These are phyloP conservation scores for Amorphotheca resinae DNA, from an alignment of 495 filamentous ascomycete species.

Conservation along the genomic window DNA sequence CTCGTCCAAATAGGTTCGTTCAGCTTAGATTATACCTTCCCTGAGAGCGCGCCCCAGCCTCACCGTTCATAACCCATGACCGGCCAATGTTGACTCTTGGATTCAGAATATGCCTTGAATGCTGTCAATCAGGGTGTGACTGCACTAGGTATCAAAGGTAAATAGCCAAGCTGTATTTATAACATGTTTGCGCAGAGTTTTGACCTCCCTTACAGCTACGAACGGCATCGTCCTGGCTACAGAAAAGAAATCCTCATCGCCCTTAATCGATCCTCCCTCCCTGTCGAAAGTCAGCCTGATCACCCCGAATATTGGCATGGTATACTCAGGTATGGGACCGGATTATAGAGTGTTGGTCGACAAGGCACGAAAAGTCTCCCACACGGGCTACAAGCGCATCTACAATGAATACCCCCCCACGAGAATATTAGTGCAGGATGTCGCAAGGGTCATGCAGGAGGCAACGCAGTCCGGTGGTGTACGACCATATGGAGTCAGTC, in stretches of 20 bases:
- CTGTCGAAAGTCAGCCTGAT: constrained; percentile 96
- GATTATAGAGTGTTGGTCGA: constrained; percentile 97
- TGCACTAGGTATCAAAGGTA: constrained; percentile 96
- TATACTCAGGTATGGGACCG: constrained; percentile 97
- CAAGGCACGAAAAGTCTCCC: constrained; percentile 95
- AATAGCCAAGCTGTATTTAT: constrained; percentile 6
- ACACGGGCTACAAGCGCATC: constrained; percentile 98
- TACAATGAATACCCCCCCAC: constrained; percentile 99
- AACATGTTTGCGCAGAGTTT: constrained; percentile 6
- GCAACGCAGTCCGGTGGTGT: constrained; percentile 97
- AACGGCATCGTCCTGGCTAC: constrained; percentile 98
- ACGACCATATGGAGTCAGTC: constrained; percentile 89
- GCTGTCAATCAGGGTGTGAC: constrained; percentile 99
- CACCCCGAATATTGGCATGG: constrained; percentile 99
- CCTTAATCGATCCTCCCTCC: constrained; percentile 84
- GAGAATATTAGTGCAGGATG: constrained; percentile 95
- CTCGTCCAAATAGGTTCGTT: constrained; percentile 69
- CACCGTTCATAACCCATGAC: not conserved
- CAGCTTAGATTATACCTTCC: not conserved
- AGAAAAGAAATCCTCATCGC: constrained; percentile 97
- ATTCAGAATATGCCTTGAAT: constrained; percentile 92
- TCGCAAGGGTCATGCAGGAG: constrained; percentile 96
- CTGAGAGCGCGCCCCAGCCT: not conserved
- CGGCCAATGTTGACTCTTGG: constrained; percentile 6
- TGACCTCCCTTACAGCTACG: constrained; percentile 47